Evolutionary conservation across 768 basidiomycete species (phyloP).

Genomic region (Leccinum rimulosum): DNA sequence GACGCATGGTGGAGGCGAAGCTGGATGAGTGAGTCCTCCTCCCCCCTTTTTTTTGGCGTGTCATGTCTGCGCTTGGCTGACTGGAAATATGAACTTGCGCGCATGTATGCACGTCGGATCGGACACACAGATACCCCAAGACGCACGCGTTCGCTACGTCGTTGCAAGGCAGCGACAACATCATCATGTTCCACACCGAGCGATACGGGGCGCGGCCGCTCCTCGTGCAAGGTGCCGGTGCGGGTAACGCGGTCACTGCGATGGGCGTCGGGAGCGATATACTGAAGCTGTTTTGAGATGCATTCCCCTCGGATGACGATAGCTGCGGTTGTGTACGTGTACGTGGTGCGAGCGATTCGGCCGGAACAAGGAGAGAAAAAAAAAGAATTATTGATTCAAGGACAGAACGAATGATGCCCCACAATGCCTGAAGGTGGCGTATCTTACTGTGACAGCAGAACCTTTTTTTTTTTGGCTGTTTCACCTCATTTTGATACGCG

Average conservation of each 20-base stretch:
- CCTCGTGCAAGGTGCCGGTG: constrained; percentile 94
- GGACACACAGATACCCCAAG: constrained; percentile 65
- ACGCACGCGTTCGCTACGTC: constrained; percentile 95
- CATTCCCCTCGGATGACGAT: neutral
- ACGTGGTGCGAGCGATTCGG: neutral
- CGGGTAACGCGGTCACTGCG: constrained; percentile 97
- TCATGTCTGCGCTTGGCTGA: neutral
- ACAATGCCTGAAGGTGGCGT: constrained; percentile 7
- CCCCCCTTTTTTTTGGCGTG: neutral
- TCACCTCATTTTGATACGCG: neutral
- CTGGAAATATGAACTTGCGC: neutral
- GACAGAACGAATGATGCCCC: neutral
- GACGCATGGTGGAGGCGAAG: constrained; percentile 70
- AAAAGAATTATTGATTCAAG: neutral
- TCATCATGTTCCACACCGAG: constrained; percentile 95
- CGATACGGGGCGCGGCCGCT: constrained; percentile 86
- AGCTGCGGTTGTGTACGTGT: constrained; percentile 8
- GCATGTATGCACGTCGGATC: neutral
- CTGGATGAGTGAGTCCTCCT: constrained; percentile 70
- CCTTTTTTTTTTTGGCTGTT: neutral
- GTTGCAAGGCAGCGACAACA: constrained; percentile 95
- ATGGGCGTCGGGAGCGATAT: constrained; percentile 96
- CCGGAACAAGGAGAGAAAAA: neutral
- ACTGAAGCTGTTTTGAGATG: constrained; percentile 43
- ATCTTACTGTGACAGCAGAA: constrained; percentile 2